Evolutionary conservation across 148 eudicot genomes (phyloP).

Genomic region (Drosera capensis): DNA sequence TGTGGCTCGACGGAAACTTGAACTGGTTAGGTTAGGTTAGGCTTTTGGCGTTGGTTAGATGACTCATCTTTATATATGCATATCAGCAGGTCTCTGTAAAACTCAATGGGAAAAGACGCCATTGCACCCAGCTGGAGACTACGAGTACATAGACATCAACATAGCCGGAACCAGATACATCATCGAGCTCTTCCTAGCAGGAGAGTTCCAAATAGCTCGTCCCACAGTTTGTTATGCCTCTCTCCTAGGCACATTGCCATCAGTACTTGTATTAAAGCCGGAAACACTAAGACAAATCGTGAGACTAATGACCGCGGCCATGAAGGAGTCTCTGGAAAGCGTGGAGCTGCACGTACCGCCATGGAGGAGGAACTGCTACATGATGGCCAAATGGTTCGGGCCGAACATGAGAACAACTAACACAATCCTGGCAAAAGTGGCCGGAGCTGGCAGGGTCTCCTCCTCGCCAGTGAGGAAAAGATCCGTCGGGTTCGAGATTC

Average conservation of each 20-base stretch:
- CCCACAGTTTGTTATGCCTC: constrained; percentile 22
- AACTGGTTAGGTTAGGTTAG: too few relatives aligned
- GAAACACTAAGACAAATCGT: constrained; percentile 44
- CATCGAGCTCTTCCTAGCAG: constrained; percentile 44
- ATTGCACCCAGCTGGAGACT: constrained; percentile 32
- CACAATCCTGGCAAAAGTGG: too few relatives aligned
- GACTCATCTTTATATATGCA: too few relatives aligned
- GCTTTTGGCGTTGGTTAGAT: too few relatives aligned
- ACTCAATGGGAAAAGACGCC: constrained; percentile 59
- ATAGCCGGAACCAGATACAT: constrained; percentile 27
- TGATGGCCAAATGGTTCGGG: constrained; percentile 92
- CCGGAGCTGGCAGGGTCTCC: too few relatives aligned
- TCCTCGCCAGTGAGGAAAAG: too few relatives aligned
- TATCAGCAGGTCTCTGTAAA: constrained; percentile 67
- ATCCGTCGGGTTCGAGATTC: too few relatives aligned
- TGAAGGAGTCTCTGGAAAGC: constrained; percentile 49
- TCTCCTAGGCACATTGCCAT: constrained; percentile 26
- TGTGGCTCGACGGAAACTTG: too few relatives aligned
- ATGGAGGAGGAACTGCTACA: constrained; percentile 72
- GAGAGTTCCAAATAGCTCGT: constrained; percentile 66
- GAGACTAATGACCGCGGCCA: constrained; percentile 39
- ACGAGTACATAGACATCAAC: constrained; percentile 70
- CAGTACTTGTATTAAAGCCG: constrained; percentile 29
- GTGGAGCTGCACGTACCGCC: constrained; percentile 57
- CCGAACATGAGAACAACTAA: constrained; percentile 46